These are phyloP conservation scores for Cucurbita moschata DNA, from an alignment of 306 rosid genomes.

Conservation along the genomic window DNA sequence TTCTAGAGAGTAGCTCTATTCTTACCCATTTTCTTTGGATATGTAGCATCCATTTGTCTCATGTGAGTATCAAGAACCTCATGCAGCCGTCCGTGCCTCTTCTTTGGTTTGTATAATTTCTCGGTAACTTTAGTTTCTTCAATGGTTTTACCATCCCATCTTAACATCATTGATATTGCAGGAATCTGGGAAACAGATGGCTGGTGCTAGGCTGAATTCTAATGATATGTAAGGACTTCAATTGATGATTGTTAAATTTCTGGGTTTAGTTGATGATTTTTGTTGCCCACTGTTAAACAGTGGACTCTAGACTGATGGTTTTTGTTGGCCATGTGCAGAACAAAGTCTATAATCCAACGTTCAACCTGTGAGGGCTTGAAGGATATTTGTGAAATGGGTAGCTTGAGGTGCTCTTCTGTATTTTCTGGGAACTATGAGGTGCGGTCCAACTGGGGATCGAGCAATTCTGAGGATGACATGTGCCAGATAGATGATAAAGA, in stretches of 20 bases:
- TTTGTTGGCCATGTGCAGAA: conserved; percentile 26
- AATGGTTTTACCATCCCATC: conserved; percentile 3
- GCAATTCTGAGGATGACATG: conserved; percentile 51
- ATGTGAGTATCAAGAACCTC: conserved; percentile 33
- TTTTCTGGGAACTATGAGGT: conserved; percentile 26
- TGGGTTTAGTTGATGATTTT: background rate
- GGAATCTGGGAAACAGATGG: conserved; percentile 45
- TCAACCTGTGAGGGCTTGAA: conserved; percentile 51
- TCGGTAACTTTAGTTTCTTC: conserved; percentile 6
- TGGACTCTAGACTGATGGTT: conserved; percentile 6
- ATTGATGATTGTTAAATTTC: conserved; percentile 13
- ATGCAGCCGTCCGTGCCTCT: conserved; percentile 29
- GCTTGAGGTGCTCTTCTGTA: conserved; percentile 42
- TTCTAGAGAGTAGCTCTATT: background rate
- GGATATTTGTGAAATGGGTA: conserved; percentile 60
- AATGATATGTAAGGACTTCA: conserved; percentile 45
- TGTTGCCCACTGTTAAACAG: conserved; percentile 2
- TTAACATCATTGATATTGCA: conserved; percentile 14
- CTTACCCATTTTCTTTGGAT: background rate
- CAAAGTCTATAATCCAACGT: conserved; percentile 29
- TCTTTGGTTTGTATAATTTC: conserved; percentile 39
- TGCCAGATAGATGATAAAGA: conserved; percentile 66
- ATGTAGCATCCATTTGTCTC: conserved; percentile 85
- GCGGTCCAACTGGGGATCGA: conserved; percentile 33
- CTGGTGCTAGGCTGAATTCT: conserved; percentile 31